Evolutionary conservation across 345 rosid species (phyloP).

Genomic region (Boechera retrofracta): DNA sequence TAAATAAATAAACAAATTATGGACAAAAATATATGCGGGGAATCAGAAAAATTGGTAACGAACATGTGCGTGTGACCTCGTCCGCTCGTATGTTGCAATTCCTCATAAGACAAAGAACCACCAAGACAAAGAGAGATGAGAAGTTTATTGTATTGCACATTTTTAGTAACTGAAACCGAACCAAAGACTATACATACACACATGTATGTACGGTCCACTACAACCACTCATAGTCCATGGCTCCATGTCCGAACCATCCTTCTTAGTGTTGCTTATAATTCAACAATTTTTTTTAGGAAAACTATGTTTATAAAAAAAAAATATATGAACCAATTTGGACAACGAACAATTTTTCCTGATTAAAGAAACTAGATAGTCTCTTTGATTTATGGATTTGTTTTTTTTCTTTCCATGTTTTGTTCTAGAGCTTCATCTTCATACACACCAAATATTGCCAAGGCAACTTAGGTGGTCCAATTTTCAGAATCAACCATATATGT

Average conservation of each 20-base stretch:
- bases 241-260: slow-evolving; percentile 28
- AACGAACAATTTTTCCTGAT: slow-evolving; percentile 5
- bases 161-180: slow-evolving; percentile 43
- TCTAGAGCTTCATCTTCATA: slow-evolving; percentile 24
- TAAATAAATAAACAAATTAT: neutral
- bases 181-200: slow-evolving; percentile 31
- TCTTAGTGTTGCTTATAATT: slow-evolving; percentile 5
- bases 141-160: slow-evolving; percentile 45
- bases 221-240: slow-evolving; percentile 35
- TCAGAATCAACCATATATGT: slow-evolving; percentile 30
- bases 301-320: neutral
- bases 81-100: slow-evolving; percentile 42
- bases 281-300: slow-evolving; percentile 15
- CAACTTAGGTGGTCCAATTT: slow-evolving; percentile 39
- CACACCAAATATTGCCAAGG: slow-evolving; percentile 36
- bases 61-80: slow-evolving; percentile 47
- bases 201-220: slow-evolving; percentile 27
- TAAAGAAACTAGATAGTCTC: neutral
- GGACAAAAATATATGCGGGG: slow-evolving; percentile 22
- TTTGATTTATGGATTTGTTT: slow-evolving; percentile 5
- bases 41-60: slow-evolving; percentile 35
- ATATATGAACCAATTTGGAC: slow-evolving; percentile 1
- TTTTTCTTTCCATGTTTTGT: neutral
- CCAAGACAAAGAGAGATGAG: slow-evolving; percentile 38
- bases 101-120: slow-evolving; percentile 42